A percentile compares a stretch with the other conserved stretches of the same genome.
phyloP scores from a whole-genome alignment of 2,329 filamentous ascomycete genomes.

The Aspergillus sp. region DNA sequence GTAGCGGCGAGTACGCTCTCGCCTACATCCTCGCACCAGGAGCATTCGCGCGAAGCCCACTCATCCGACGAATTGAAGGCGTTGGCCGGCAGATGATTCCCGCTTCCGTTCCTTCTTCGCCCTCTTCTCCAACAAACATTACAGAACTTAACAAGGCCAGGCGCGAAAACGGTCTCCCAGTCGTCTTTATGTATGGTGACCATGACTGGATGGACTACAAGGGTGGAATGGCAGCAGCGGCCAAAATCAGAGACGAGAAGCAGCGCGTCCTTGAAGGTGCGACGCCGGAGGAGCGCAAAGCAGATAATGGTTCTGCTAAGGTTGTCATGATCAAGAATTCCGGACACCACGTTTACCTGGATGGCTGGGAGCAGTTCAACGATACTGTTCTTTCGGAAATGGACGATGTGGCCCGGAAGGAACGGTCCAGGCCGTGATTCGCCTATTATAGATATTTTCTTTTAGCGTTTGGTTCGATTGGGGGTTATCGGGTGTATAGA shows the following conservation, averaged over 20 bases:
- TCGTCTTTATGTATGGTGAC: slow-evolving; percentile 95
- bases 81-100: slow-evolving; percentile 71
- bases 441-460: not conserved
- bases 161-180: slow-evolving; percentile 68
- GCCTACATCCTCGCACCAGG: slow-evolving; percentile 91
- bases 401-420: slow-evolving; percentile 54
- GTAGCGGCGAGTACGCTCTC: slow-evolving; percentile 90
- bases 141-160: slow-evolving; percentile 2
- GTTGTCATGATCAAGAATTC: slow-evolving; percentile 74
- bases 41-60: slow-evolving; percentile 81
- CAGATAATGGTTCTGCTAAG: slow-evolving; percentile 77
- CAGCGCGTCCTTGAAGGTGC: slow-evolving; percentile 60
- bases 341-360: slow-evolving; percentile 71
- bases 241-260: slow-evolving; percentile 72
- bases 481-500: slow-evolving; percentile 2
- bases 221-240: slow-evolving; percentile 76
- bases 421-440: slow-evolving; percentile 19
- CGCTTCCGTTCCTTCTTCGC: slow-evolving; percentile 11
- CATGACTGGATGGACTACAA: slow-evolving; percentile 98
- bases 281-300: slow-evolving; percentile 63
- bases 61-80: slow-evolving; percentile 82
- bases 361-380: slow-evolving; percentile 71
- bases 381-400: slow-evolving; percentile 64
- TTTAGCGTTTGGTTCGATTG: not conserved
- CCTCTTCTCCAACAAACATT: slow-evolving; percentile 32